Evolutionary conservation across 305 asterid genomes (phyloP), one percentile per base, ranked within the genome.

Genomic region (Fraxinus baroniana): DNA sequence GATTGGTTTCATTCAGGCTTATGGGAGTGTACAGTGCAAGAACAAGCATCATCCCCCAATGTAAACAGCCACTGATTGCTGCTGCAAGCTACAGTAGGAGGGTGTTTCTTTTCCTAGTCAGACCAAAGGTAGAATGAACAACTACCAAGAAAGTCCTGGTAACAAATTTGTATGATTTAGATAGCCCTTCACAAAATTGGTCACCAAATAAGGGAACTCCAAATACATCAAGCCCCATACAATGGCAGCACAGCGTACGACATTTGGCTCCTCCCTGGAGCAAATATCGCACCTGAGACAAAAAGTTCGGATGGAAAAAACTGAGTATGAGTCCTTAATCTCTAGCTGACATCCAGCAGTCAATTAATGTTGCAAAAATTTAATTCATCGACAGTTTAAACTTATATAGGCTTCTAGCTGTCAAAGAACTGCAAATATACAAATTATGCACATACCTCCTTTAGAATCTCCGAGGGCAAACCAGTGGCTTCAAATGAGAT

Each of bases 211-310:
- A 90, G 91, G 97, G 94, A 85, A 80, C 95, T 91, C 96, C 94
- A 90, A 89, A 90, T 82, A 88, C 85, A 92, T 87, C 90, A 86
- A 91, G 92, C 91, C 91, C 91, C 91, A 84, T 87, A 82, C 86
- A 88, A 89, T 87, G 91, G 88, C 73, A 15, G 87, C 97, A 95
- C 97, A 94, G 95, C 81, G 97, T 94, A 96, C 99, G 98, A 96
- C 98, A 94, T 93, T 94, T 91, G 85, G 89, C 98, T 94, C 98
- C 98, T 89, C 90, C 97, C 82, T 68, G 98, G 98, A 94, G 99
- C 99, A 91, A 96, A 94, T 92, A 94, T 94, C 99, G 98, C 97
- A 93, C 95, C 98, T 93, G 97, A 90, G 95, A 90, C 93, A 92
- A 87, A 90, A 91, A 88, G 89, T 84, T 85, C 85, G 90, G 87